Evolutionary conservation across 768 basidiomycete genomes (phyloP).

Genomic region (Wakefieldia striispora): DNA sequence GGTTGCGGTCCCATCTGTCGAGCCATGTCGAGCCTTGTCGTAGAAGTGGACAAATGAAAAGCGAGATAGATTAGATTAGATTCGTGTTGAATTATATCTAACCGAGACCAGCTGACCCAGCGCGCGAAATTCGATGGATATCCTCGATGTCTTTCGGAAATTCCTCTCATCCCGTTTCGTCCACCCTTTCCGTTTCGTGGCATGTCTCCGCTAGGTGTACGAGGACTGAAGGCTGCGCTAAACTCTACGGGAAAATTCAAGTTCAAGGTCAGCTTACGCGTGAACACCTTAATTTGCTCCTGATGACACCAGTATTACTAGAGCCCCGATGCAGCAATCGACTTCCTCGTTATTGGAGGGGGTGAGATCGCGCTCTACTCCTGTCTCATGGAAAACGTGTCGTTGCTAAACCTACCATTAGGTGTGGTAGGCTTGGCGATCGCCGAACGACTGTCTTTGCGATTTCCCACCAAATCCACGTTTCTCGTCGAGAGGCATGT

Average conservation of each 20-base stretch:
- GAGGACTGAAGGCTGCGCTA: slow-evolving; percentile 56
- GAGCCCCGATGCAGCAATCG: slow-evolving; percentile 70
- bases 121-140: too few relatives aligned
- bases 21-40: slow-evolving; percentile 12
- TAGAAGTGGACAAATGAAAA: neutral
- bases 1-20: slow-evolving; percentile 27
- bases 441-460: slow-evolving; percentile 66
- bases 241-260: slow-evolving; percentile 58
- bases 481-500: slow-evolving; percentile 78
- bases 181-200: neutral
- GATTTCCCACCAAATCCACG: slow-evolving; percentile 66
- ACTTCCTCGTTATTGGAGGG: slow-evolving; percentile 87
- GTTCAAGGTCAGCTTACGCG: slow-evolving; percentile 51
- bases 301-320: slow-evolving; percentile 22
- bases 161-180: neutral
- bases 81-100: slow-evolving; percentile 5
- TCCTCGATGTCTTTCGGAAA: neutral
- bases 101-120: neutral
- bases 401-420: slow-evolving; percentile 23
- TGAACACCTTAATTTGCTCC: neutral
- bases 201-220: slow-evolving; percentile 36
- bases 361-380: slow-evolving; percentile 40
- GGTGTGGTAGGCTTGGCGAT: slow-evolving; percentile 86
- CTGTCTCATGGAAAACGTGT: neutral
- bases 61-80: slow-evolving; percentile 20